A percentile compares a stretch with the other conserved stretches of the same genome.
Evolutionary conservation across 2,329 filamentous ascomycete genomes (phyloP).

Genomic region (Penicillium sp.): DNA sequence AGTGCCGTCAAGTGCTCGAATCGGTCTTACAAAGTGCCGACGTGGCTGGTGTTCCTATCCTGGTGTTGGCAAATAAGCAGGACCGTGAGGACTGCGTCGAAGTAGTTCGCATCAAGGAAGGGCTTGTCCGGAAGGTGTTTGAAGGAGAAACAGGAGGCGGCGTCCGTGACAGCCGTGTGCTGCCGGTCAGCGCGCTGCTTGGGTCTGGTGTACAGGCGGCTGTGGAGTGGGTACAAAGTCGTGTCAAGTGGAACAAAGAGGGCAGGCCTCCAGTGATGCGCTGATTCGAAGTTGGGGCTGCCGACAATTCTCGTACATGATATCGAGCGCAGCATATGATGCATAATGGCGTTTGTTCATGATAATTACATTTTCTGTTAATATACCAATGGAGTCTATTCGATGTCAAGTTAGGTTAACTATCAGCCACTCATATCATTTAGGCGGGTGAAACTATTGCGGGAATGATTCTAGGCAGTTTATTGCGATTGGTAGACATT

Average conservation of each 20-base stretch:
- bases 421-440: neutral
- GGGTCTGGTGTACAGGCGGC: slow-evolving; percentile 83
- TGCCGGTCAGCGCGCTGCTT: slow-evolving; percentile 86
- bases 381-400: slow-evolving; percentile 18
- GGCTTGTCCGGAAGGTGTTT: slow-evolving; percentile 90
- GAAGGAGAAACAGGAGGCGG: slow-evolving; percentile 86
- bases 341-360: slow-evolving; percentile 23
- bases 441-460: neutral
- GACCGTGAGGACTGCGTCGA: slow-evolving; percentile 97
- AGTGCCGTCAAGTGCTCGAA: slow-evolving; percentile 87
- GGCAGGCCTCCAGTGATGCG: slow-evolving; percentile 88
- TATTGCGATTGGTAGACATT: neutral
- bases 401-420: neutral
- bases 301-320: slow-evolving; percentile 5
- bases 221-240: slow-evolving; percentile 91
- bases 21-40: slow-evolving; percentile 84
- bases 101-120: slow-evolving; percentile 96
- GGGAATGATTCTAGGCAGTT: neutral
- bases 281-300: slow-evolving; percentile 47
- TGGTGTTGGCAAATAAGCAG: slow-evolving; percentile 96
- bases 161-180: slow-evolving; percentile 84
- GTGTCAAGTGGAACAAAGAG: slow-evolving; percentile 97
- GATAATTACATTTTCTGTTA: slow-evolving; percentile 8
- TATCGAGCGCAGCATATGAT: slow-evolving; percentile 10
- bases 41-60: slow-evolving; percentile 83